Conservation (phyloP, 805 yeast genomes). For the Hanseniaspora lindneri region DNA sequence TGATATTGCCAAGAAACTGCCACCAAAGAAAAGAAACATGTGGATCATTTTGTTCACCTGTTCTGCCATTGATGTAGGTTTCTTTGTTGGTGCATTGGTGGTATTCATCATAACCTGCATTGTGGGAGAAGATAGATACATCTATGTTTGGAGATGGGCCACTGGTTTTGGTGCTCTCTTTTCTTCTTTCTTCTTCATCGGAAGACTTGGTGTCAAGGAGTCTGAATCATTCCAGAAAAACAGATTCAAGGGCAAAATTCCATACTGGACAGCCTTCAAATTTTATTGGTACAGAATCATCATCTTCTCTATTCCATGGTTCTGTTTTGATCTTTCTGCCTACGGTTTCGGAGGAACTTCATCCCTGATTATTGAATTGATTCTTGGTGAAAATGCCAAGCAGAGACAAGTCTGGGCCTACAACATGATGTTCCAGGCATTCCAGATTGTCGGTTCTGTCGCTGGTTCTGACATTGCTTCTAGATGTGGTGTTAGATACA, state of each 20-base stretch:
- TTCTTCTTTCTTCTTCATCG: conserved; percentile 62
- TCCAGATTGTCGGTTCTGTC: conserved; percentile 83
- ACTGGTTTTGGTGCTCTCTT: conserved; percentile 84
- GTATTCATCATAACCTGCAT: conserved; percentile 82
- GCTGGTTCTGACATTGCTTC: conserved; percentile 80
- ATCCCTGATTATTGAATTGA: conserved; percentile 47
- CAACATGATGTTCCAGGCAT: conserved; percentile 78
- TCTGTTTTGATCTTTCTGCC: conserved; percentile 75
- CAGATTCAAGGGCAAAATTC: conserved; percentile 51
- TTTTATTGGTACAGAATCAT: conserved; percentile 73
- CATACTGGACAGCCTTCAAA: conserved; percentile 57
- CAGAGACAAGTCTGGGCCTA: conserved; percentile 75
- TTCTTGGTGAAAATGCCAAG: conserved; percentile 44
- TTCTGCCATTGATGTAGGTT: conserved; percentile 76
- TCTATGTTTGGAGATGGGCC: conserved; percentile 83
- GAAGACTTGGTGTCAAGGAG: conserved; percentile 67
- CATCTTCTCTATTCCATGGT: conserved; percentile 73
- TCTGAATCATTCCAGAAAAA: conserved; percentile 58
- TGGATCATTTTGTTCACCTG: conserved; percentile 85
- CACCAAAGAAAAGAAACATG: conserved; percentile 75
- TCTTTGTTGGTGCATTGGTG: conserved; percentile 70
- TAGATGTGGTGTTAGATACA: conserved; percentile 75
- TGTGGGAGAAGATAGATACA: conserved; percentile 55
- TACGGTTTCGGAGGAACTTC: conserved; percentile 85
- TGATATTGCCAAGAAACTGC: conserved; percentile 85